phyloP scores from a whole-genome alignment of 441 rosid genomes.

The Erodium chrysanthum region DNA sequence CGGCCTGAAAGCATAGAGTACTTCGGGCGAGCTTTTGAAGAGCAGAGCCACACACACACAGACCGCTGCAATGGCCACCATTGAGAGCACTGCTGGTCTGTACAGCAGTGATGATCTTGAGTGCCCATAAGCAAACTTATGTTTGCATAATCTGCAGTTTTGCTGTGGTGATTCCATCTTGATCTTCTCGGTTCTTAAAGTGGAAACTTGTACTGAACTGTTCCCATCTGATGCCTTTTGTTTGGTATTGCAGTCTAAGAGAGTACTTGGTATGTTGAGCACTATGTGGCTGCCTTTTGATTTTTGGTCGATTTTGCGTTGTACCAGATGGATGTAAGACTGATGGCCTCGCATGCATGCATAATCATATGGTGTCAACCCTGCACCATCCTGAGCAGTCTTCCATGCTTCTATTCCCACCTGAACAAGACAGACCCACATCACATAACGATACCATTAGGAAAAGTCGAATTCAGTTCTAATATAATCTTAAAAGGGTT shows the following conservation, averaged over 20 bases:
- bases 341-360: constrained; percentile 35
- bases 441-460: too few species aligned
- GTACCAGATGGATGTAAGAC: constrained; percentile 37
- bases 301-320: constrained; percentile 28
- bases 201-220: too few species aligned
- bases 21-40: constrained; percentile 48
- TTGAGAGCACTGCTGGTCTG: constrained; percentile 38
- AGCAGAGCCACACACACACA: constrained; percentile 51
- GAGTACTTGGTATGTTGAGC: constrained; percentile 22
- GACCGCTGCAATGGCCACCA: constrained; percentile 47
- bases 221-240: too few species aligned
- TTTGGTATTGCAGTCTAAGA: too few species aligned
- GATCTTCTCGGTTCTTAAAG: too few species aligned
- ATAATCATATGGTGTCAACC: constrained; percentile 45
- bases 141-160: constrained; percentile 31
- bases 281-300: constrained; percentile 22
- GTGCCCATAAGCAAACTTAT: constrained; percentile 21
- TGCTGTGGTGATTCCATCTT: too few species aligned
- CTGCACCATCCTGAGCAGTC: constrained; percentile 32
- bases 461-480: too few species aligned
- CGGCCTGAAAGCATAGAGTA: constrained; percentile 31
- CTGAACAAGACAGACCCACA: constrained; percentile 17
- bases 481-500: too few species aligned
- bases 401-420: constrained; percentile 41
- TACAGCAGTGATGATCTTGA: constrained; percentile 22